Conservation (phyloP, 192 early-diverging fungal species). For the Neocallimastix lanati region DNA sequence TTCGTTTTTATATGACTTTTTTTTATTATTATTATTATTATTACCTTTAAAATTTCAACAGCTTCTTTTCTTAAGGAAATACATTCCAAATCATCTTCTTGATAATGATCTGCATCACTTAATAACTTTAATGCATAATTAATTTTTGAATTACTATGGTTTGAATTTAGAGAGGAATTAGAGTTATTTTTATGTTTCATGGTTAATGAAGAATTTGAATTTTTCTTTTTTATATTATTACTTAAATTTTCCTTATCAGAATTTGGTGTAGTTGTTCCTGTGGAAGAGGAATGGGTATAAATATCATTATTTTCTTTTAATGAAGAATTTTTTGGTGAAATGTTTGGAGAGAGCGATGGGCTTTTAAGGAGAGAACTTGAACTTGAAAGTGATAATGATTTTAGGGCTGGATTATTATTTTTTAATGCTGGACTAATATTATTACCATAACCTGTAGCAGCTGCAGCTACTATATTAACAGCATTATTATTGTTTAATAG, state of each 20-base stretch:
- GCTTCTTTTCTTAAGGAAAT: not conserved
- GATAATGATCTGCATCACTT: not conserved
- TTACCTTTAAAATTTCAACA: not conserved
- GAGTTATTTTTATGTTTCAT: too few relatives aligned
- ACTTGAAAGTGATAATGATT: not conserved
- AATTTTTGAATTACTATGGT: not conserved
- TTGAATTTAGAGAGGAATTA: too few relatives aligned
- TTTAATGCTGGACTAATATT: not conserved
- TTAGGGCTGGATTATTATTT: not conserved
- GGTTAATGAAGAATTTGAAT: too few relatives aligned
- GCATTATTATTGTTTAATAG: not conserved
- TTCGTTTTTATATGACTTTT: too few relatives aligned
- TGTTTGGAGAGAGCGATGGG: not conserved
- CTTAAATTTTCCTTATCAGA: not conserved
- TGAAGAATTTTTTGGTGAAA: not conserved
- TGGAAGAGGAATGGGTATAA: not conserved
- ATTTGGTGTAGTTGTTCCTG: not conserved
- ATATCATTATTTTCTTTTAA: not conserved
- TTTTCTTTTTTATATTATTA: not conserved
- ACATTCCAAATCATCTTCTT: not conserved
- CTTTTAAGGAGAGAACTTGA: not conserved
- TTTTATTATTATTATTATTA: too few relatives aligned
- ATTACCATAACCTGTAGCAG: not conserved
- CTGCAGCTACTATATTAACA: not conserved
- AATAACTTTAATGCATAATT: not conserved